Conservation (phyloP, 345 rosid genomes). For the Kandelia obovata region DNA sequence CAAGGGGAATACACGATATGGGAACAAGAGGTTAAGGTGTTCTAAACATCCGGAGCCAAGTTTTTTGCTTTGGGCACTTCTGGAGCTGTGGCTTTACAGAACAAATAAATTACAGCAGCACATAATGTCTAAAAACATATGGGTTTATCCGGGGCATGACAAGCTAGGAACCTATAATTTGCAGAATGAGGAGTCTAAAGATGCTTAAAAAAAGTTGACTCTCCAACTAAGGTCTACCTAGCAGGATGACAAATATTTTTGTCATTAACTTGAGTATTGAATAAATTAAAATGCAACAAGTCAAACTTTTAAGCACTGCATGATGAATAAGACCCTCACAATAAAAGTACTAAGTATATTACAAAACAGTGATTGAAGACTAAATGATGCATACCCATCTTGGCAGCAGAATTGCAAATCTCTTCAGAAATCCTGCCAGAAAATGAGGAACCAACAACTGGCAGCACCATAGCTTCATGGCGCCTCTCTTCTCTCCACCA, state of each 20-base stretch:
- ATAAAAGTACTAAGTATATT: too few relatives aligned
- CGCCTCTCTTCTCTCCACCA: conserved; percentile 99
- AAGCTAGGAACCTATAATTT: neutral
- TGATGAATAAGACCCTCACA: too few relatives aligned
- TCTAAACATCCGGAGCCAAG: neutral
- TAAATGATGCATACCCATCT: conserved; percentile 69
- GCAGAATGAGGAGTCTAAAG: too few relatives aligned
- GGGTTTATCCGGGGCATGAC: neutral
- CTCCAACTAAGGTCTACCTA: neutral
- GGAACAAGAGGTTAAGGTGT: neutral
- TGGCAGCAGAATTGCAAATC: conserved; percentile 94
- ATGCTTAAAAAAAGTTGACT: neutral
- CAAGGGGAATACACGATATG: neutral
- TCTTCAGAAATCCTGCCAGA: conserved; percentile 87
- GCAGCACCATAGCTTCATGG: conserved; percentile 71
- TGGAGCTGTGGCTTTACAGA: neutral
- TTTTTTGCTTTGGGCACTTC: neutral
- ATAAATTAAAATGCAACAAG: too few relatives aligned
- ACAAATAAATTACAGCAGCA: conserved; percentile 3
- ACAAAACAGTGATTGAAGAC: neutral
- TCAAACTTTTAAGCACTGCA: too few relatives aligned
- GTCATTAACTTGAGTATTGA: neutral
- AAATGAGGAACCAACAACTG: conserved; percentile 62
- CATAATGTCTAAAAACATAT: neutral
- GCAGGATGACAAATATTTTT: neutral